These are phyloP conservation scores for Eragrostis curvula DNA, from an alignment of 176 grass and related monocot species.

Conservation along the genomic window DNA sequence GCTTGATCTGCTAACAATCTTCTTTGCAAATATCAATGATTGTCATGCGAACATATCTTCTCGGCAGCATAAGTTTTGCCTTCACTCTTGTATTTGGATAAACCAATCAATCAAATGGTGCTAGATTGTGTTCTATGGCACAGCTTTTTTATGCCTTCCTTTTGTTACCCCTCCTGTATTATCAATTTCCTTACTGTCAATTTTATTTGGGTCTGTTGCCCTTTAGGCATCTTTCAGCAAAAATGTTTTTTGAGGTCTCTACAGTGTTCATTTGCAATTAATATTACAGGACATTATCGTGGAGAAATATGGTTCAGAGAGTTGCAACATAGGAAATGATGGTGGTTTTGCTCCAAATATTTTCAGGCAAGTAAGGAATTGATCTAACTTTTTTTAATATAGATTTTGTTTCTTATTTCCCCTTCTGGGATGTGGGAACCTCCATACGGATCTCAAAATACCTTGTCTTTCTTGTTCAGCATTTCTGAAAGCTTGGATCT, in stretches of 20 bases:
- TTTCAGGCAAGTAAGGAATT: constrained; percentile 72
- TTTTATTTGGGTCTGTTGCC: constrained; percentile 26
- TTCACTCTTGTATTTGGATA: constrained; percentile 11
- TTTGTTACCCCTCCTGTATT: background rate
- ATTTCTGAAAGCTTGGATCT: constrained; percentile 89
- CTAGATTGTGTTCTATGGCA: background rate
- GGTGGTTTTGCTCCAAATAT: constrained; percentile 98
- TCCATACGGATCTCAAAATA: constrained; percentile 39
- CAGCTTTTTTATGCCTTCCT: background rate
- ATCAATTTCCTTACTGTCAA: background rate
- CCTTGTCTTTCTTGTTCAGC: constrained; percentile 55
- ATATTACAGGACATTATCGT: constrained; percentile 72
- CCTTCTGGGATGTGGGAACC: background rate
- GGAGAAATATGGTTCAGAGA: constrained; percentile 67
- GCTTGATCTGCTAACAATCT: constrained; percentile 20
- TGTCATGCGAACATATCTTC: background rate
- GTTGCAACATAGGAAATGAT: constrained; percentile 88
- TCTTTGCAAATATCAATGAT: background rate
- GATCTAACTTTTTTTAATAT: constrained; percentile 24
- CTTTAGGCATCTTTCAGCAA: background rate
- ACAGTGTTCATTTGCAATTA: constrained; percentile 13
- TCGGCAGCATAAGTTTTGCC: background rate
- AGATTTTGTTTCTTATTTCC: background rate
- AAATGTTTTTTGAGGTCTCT: constrained; percentile 14
- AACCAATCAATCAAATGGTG: constrained; percentile 26